These are phyloP conservation scores for Apodospora peruviana DNA, from an alignment of 495 filamentous ascomycete species.

Conservation along the genomic window DNA sequence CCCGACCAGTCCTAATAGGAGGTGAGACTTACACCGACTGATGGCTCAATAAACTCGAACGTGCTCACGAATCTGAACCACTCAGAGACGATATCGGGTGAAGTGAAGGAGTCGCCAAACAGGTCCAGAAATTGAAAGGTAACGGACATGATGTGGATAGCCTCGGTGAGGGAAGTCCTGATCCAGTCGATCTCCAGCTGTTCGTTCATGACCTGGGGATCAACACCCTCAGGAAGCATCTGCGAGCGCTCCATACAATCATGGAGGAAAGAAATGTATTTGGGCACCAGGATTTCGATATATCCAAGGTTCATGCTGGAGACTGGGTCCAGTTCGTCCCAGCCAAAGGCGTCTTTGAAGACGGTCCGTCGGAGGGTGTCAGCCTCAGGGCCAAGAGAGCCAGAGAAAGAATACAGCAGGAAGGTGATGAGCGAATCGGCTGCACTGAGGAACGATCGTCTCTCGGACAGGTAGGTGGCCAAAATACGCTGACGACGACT, in stretches of 20 bases:
- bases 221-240: conserved; percentile 17
- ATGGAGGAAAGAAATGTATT: conserved; percentile 32
- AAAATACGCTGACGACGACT: conserved; percentile 58
- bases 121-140: conserved; percentile 65
- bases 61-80: conserved; percentile 71
- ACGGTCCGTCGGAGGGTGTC: conserved; percentile 22
- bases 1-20: background rate
- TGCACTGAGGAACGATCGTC: conserved; percentile 49
- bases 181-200: conserved; percentile 58
- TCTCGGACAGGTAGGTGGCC: conserved; percentile 64
- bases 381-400: conserved; percentile 17
- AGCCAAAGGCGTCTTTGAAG: conserved; percentile 16
- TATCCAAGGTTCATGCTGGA: conserved; percentile 4
- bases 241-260: conserved; percentile 29
- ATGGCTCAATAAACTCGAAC: conserved; percentile 56
- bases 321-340: conserved; percentile 6
- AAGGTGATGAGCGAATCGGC: conserved; percentile 39
- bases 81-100: conserved; percentile 49
- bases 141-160: conserved; percentile 66
- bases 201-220: conserved; percentile 28
- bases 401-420: conserved; percentile 28
- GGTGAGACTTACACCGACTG: conserved; percentile 45
- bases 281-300: conserved; percentile 32
- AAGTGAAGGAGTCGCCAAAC: conserved; percentile 47
- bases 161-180: conserved; percentile 57